Conservation (phyloP, 1,139 yeast species). For the Scheffersomyces parashehatae region DNA sequence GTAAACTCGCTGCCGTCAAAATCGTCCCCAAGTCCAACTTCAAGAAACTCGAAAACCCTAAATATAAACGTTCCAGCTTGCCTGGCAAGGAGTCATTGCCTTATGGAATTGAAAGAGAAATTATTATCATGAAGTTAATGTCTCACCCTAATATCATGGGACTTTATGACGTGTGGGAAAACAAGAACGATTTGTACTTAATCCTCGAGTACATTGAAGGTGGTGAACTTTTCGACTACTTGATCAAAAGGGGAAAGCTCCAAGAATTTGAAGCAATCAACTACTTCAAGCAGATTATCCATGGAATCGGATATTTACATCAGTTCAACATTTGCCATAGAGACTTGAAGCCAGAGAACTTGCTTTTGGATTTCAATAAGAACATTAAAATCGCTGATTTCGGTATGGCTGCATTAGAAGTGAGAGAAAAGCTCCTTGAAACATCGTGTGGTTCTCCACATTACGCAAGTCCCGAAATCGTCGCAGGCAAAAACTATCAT, state of each 20-base stretch:
- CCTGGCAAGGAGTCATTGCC: conserved; percentile 60
- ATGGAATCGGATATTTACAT: conserved; percentile 92
- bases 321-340: conserved; percentile 93
- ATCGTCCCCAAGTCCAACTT: conserved; percentile 83
- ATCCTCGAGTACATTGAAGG: conserved; percentile 96
- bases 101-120: conserved; percentile 95
- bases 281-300: conserved; percentile 88
- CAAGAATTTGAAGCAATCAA: conserved; percentile 88
- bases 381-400: conserved; percentile 97
- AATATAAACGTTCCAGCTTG: conserved; percentile 32
- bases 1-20: conserved; percentile 93
- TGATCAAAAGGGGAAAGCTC: conserved; percentile 83
- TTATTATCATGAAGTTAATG: conserved; percentile 85
- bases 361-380: conserved; percentile 79
- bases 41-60: conserved; percentile 56
- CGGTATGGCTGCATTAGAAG: conserved; percentile 99
- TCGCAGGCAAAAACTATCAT: conserved; percentile 89
- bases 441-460: conserved; percentile 99
- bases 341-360: conserved; percentile 93
- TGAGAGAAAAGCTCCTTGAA: conserved; percentile 79
- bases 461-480: conserved; percentile 97
- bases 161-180: conserved; percentile 98
- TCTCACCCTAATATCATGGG: conserved; percentile 95
- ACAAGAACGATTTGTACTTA: conserved; percentile 85
- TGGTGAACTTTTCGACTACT: conserved; percentile 91